Conservation (phyloP, 2,329 filamentous ascomycete genomes). For the Diaporthe eres region DNA sequence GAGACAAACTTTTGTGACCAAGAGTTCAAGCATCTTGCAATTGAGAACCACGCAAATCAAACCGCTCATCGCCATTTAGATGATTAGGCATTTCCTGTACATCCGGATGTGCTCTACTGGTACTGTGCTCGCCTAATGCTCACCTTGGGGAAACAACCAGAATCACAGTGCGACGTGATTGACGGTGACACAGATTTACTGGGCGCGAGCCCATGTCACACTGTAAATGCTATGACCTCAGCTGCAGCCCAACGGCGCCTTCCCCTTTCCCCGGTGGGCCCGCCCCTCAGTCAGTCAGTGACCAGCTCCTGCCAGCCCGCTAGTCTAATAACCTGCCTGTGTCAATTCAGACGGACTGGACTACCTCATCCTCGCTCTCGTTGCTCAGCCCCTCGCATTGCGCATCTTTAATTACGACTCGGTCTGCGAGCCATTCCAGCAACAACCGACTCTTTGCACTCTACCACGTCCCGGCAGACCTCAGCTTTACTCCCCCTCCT, state of each 20-base stretch:
- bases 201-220: neutral
- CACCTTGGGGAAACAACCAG: slow-evolving; percentile 8
- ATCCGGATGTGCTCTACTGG: neutral
- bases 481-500: slow-evolving; percentile 25
- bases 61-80: slow-evolving; percentile 12
- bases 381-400: slow-evolving; percentile 39
- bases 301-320: slow-evolving; percentile 36
- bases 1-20: neutral
- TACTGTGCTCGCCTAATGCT: slow-evolving; percentile 14
- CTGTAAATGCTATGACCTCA: slow-evolving; percentile 38
- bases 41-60: neutral
- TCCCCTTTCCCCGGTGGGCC: slow-evolving; percentile 41
- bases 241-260: slow-evolving; percentile 39
- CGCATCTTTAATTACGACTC: slow-evolving; percentile 35
- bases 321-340: slow-evolving; percentile 11
- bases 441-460: neutral
- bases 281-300: slow-evolving; percentile 33
- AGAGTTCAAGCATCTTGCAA: neutral
- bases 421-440: slow-evolving; percentile 14
- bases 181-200: neutral
- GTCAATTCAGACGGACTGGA: slow-evolving; percentile 13
- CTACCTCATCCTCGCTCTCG: slow-evolving; percentile 40
- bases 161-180: slow-evolving; percentile 12
- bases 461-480: slow-evolving; percentile 4
- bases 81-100: slow-evolving; percentile 16